Base-by-base conservation (phyloP, 805 yeast species). In the Debaryomyces tyrocola region DNA sequence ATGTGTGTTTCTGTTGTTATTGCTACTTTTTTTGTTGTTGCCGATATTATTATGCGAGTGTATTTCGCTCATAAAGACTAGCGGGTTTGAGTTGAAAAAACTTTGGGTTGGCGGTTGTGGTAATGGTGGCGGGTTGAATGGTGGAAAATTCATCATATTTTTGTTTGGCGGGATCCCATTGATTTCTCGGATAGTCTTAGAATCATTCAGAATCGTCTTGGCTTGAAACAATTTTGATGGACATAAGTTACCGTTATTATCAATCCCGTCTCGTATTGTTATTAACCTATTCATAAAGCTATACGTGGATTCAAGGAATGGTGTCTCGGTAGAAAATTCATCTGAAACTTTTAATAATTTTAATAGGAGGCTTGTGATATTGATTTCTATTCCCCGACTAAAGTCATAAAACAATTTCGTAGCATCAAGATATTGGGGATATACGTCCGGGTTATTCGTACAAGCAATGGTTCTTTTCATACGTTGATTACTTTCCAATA, bases 101-200 rank as follows among this genome's bases (percentile, higher is more conserved):
- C 34, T 15, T 8, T 49, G 45, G 14, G 46, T 48, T 35, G 37
- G 59, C 35, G 54, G 54, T n/a, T 47, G 38, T 10, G 60, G 57
- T 18, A 29, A 17, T 3, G 63, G 63, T 27, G 54, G 39, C 4
- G 61, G 61, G 31, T 54, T 52, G 46, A 60, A 60, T 2, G 63
- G 62, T 8, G 61, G 56, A 20, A 37, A 55, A 40, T 60, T 60
- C 63, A 60, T 59, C 61, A 60, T 60, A 41, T 60, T 60, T 21
- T 48, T 45, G 14, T 51, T 49, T 1, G 64, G 62, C 4, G 57
- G 46, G 11, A 60, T 51, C 2, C 62, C 62, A 28, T 52, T 53
- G 14, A 52, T 44, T 0, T 43, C 35, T 21, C 51, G 40, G 37
- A 53, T 33, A 20, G 52, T 49, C 27, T 48, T 38, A 28, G 46